Evolutionary conservation across 495 filamentous ascomycete genomes (phyloP), one percentile per base, ranked within the genome.

Genomic region (Cercophora scortea): DNA sequence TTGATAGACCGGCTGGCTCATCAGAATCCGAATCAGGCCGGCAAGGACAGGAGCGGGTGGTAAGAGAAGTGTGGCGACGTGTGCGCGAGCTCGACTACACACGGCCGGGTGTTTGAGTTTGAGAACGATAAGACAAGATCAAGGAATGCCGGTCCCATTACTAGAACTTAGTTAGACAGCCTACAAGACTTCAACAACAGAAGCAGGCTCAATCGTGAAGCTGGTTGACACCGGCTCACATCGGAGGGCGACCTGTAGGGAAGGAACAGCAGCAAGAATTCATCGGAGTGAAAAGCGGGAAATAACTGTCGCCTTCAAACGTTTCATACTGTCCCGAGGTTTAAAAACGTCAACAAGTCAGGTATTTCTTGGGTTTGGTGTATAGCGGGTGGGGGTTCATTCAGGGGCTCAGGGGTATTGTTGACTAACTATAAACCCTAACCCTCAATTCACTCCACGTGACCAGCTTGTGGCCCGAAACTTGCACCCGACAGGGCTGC

Each of bases 21-120:
- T 78, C 77, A 1, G 59, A 63, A n/a, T 76, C 64, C 0, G 84
- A 87, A 59, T 79, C 79, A 15, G 83, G 75, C 13, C 72, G 81
- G 32, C 64, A 84, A 61, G 74, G 77, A 10, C 84, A 88, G 55
- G 82, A 86, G 57, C 71, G 83, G 38, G 79, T 81, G 0, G 81
- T 84, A 32, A 71, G 82, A n/a, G 82, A 86, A 61, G 79, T 84
- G 18, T 88, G 85, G 84, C 73, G 72, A 52, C 71, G 84, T 40
- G 83, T 87, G 17, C 67, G 75, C 38, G 65, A 72, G 17, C 64
- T 87, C 44, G 78, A 83, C 54, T 88, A 87, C 57, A 62, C 57
- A 8, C 70, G 84, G 42, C 82, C 82, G 0, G 57, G 47, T 3
- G 51, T 57, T 39, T 62, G 41, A 59, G 25, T 25, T 25, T 5